These are phyloP conservation scores for Eimeria tenella DNA, from an alignment of 169 alveolate species.

Conservation along the genomic window DNA sequence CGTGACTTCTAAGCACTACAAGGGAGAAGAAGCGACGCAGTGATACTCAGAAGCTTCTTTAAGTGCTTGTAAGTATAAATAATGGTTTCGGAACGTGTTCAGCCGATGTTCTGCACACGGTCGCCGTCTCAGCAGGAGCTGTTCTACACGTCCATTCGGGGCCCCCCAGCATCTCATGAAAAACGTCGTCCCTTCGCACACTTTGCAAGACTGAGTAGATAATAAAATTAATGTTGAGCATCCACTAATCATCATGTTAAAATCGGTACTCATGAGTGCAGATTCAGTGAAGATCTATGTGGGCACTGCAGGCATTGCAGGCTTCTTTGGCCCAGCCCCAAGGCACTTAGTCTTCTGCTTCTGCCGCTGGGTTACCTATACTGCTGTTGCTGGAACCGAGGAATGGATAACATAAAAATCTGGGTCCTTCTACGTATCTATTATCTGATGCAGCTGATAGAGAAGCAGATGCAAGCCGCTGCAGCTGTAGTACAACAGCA, in stretches of 20 bases:
- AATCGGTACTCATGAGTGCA: background rate
- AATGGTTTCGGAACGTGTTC: no score
- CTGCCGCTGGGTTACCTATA: background rate
- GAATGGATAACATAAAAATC: background rate
- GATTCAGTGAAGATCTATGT: conserved; percentile 2
- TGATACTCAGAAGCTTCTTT: no score
- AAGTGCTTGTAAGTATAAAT: no score
- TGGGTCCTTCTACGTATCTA: background rate
- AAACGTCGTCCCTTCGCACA: background rate
- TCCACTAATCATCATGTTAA: background rate
- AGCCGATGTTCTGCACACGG: no score
- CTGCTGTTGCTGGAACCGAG: background rate
- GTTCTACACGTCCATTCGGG: no score
- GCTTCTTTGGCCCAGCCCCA: conserved; percentile 59
- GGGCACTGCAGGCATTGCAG: conserved; percentile 6
- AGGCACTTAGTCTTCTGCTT: conserved; percentile 6
- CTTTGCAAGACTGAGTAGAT: background rate
- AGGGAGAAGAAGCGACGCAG: no score
- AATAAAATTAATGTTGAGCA: background rate
- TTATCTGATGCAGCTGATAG: conserved; percentile 2
- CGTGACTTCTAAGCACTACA: no score
- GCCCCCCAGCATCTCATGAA: conserved; percentile 11
- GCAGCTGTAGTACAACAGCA: background rate
- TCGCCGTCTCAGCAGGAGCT: no score
- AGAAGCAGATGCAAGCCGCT: conserved; percentile 9